Percentiles rank a stretch among this genome's conserved stretches.
Evolutionary conservation across 306 rosid genomes (phyloP).

Genomic region (Prunus salicina): DNA sequence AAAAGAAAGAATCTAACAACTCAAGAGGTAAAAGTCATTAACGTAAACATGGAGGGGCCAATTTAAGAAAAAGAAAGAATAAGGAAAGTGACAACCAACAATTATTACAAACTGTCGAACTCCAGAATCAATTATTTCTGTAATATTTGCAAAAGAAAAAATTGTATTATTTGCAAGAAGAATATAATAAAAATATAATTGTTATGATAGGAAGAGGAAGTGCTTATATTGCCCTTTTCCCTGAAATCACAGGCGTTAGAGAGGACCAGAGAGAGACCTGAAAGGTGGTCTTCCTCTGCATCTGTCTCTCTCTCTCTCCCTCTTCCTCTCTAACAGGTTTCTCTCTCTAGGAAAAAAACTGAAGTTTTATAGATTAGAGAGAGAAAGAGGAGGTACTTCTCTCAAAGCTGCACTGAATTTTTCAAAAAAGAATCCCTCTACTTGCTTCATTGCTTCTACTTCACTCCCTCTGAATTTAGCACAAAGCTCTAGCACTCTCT

Average conservation of each 20-base stretch:
- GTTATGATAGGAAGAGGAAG: neutral
- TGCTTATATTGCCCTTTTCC: neutral
- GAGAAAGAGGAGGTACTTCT: neutral
- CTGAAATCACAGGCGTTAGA: constrained; percentile 14
- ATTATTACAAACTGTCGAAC: constrained; percentile 10
- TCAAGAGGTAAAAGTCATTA: neutral
- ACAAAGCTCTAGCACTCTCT: neutral
- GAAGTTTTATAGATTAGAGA: neutral
- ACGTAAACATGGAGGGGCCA: neutral
- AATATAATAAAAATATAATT: neutral
- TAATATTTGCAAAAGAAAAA: neutral
- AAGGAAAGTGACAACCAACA: constrained; percentile 24
- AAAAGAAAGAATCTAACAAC: constrained; percentile 14
- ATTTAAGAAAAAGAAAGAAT: neutral
- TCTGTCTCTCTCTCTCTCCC: constrained; percentile 25
- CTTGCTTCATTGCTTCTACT: constrained; percentile 11
- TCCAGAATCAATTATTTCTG: constrained; percentile 17
- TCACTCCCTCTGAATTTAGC: constrained; percentile 2
- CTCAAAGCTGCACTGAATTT: neutral
- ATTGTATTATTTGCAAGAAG: neutral
- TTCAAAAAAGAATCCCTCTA: neutral
- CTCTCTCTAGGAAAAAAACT: neutral
- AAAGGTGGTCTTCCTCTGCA: constrained; percentile 18
- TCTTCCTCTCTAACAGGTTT: constrained; percentile 8
- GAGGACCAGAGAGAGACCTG: constrained; percentile 36